These are phyloP conservation scores for Cupressus sempervirens DNA, from an alignment of 75 land plant genomes.

Conservation along the genomic window DNA sequence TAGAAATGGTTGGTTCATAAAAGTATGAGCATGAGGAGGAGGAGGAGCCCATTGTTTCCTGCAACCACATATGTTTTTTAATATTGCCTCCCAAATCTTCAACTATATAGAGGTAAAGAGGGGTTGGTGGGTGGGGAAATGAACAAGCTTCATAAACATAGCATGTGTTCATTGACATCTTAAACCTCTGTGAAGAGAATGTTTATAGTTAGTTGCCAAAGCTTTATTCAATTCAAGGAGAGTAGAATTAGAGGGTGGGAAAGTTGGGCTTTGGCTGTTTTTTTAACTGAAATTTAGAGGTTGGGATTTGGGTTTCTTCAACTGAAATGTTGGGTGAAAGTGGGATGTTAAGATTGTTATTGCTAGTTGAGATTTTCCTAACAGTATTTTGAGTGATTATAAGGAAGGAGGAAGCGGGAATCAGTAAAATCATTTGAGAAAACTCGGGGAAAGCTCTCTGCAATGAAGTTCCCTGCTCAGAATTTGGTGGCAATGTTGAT, in stretches of 20 bases:
- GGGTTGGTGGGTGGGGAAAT: background rate
- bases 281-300: background rate
- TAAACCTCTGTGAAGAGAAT: background rate
- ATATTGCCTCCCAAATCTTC: background rate
- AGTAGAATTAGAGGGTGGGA: too few species aligned
- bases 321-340: background rate
- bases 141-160: background rate
- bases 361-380: background rate
- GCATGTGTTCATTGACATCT: background rate
- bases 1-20: background rate
- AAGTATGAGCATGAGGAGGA: slow-evolving; percentile 1
- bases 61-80: background rate
- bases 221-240: background rate
- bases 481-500: background rate
- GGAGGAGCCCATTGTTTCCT: slow-evolving; percentile 4
- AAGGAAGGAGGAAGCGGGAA: background rate
- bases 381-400: background rate
- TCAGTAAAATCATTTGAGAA: background rate
- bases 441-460: background rate
- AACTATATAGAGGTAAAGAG: background rate
- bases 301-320: background rate
- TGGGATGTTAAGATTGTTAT: background rate
- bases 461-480: background rate
- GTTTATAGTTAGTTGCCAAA: background rate
- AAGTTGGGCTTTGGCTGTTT: too few species aligned